Evolutionary conservation across 768 basidiomycete species (phyloP).

Genomic region (Tylopilus intermedius): DNA sequence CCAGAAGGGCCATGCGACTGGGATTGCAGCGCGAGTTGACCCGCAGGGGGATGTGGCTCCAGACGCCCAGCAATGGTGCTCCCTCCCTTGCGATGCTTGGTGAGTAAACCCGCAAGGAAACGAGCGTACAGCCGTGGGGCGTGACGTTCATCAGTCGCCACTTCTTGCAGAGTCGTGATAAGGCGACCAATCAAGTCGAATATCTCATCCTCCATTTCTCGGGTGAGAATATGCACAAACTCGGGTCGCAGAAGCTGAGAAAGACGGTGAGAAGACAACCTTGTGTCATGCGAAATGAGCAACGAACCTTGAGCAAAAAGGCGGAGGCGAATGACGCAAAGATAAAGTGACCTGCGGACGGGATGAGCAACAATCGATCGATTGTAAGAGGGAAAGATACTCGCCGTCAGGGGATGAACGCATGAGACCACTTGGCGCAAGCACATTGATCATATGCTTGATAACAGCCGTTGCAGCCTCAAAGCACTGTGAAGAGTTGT

Average conservation of each 20-base stretch:
- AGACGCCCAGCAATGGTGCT: constrained; percentile 47
- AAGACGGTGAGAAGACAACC: neutral
- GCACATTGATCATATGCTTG: constrained; percentile 54
- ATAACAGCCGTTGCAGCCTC: constrained; percentile 67
- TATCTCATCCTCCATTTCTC: constrained; percentile 60
- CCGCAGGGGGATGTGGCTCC: constrained; percentile 47
- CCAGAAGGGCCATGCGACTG: constrained; percentile 26
- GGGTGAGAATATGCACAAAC: constrained; percentile 56
- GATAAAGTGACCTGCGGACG: constrained; percentile 57
- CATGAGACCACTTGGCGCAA: constrained; percentile 72
- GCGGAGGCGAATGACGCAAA: constrained; percentile 80
- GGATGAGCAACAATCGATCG: neutral
- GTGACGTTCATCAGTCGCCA: constrained; percentile 78
- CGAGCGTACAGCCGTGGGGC: constrained; percentile 77
- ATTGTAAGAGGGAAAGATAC: constrained; percentile 4
- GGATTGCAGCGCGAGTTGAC: constrained; percentile 22
- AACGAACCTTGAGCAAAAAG: constrained; percentile 69
- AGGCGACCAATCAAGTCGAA: constrained; percentile 67
- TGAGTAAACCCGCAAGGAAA: constrained; percentile 69
- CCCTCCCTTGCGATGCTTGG: constrained; percentile 65
- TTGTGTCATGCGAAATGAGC: neutral
- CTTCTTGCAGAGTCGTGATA: constrained; percentile 66
- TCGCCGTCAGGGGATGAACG: constrained; percentile 73
- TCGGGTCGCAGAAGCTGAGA: constrained; percentile 66
- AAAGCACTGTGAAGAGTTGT: constrained; percentile 42